A percentile compares a stretch with the other conserved stretches of the same genome.
These are phyloP conservation scores for Eremothecium gossypii DNA, from an alignment of 1,139 yeast species.

Conservation along the genomic window DNA sequence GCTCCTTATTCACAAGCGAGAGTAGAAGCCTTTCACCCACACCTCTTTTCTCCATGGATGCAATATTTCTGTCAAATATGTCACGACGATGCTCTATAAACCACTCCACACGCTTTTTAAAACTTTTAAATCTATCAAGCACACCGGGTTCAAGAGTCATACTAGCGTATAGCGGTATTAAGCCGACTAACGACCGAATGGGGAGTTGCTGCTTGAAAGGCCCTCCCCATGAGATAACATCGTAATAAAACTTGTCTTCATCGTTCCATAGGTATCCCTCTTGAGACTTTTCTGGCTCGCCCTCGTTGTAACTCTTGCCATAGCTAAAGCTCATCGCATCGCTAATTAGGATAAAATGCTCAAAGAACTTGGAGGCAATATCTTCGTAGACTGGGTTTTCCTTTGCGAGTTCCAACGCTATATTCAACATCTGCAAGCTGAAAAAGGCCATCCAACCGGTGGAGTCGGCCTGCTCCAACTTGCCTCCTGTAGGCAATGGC, in stretches of 20 bases:
- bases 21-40: constrained; percentile 76
- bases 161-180: constrained; percentile 88
- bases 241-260: constrained; percentile 81
- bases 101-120: constrained; percentile 82
- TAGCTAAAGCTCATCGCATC: constrained; percentile 77
- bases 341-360: constrained; percentile 84
- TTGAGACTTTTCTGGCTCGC: constrained; percentile 37
- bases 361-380: constrained; percentile 91
- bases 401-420: constrained; percentile 84
- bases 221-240: constrained; percentile 82
- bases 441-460: constrained; percentile 99
- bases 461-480: constrained; percentile 88
- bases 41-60: constrained; percentile 80
- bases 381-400: constrained; percentile 85
- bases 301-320: constrained; percentile 27
- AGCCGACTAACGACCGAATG: constrained; percentile 83
- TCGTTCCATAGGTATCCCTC: constrained; percentile 84
- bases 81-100: constrained; percentile 63
- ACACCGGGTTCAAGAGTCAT: constrained; percentile 84
- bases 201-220: constrained; percentile 65
- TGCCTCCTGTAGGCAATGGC: constrained; percentile 90
- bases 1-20: constrained; percentile 74
- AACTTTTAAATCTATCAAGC: constrained; percentile 70
- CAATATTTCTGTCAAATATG: constrained; percentile 80
- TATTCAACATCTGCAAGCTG: constrained; percentile 84